phyloP scores from a whole-genome alignment of 768 basidiomycete species.

The Hysterangium stoloniferum region DNA sequence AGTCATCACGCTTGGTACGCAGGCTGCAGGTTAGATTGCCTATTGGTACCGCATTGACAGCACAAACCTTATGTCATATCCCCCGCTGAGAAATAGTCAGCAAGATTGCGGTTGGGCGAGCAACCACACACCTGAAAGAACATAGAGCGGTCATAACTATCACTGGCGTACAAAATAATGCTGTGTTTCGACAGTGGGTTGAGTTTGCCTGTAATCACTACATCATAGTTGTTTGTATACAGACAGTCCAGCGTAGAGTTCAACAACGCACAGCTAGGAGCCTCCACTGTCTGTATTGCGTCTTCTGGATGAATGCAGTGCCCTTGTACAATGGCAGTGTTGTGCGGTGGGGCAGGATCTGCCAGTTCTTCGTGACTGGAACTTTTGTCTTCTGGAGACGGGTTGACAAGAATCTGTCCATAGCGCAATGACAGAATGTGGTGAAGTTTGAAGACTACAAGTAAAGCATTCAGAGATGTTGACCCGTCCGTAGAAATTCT shows the following conservation, averaged over 20 bases:
- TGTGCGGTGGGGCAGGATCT: too few relatives aligned
- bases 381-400: neutral
- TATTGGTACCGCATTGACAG: neutral
- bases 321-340: neutral
- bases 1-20: neutral
- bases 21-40: neutral
- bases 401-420: neutral
- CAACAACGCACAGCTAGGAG: neutral
- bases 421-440: too few relatives aligned
- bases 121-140: neutral
- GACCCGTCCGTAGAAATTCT: too few relatives aligned
- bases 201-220: neutral
- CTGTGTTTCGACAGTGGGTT: slow-evolving; percentile 5
- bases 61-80: slow-evolving; percentile 12
- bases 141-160: slow-evolving; percentile 2
- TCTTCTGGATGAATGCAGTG: neutral
- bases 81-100: neutral
- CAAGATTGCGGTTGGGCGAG: neutral
- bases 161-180: slow-evolving; percentile 2
- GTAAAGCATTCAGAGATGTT: too few relatives aligned
- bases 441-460: too few relatives aligned
- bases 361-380: neutral
- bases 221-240: neutral
- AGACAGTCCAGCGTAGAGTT: too few relatives aligned
- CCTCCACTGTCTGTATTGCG: neutral